A percentile compares a stretch with the other conserved stretches of the same genome.
These are phyloP conservation scores for Aureobasidium musti DNA, from an alignment of 2,329 filamentous ascomycete genomes.

Conservation along the genomic window DNA sequence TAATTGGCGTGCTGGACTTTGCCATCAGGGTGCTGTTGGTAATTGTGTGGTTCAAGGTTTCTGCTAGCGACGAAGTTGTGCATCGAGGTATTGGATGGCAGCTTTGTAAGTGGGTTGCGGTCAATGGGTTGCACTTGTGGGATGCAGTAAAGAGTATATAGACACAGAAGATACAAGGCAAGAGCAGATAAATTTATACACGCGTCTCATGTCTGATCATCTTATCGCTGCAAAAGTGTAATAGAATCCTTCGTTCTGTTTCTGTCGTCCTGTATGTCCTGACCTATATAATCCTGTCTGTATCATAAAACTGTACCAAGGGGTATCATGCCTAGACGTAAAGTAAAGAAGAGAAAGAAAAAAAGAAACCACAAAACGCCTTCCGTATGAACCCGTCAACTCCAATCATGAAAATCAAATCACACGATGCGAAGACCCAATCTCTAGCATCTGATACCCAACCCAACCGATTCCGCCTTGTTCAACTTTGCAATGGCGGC, in stretches of 20 bases:
- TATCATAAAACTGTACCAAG: background rate
- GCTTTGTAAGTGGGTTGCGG: background rate
- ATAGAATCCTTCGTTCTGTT: background rate
- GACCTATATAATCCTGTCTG: background rate
- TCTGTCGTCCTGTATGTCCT: background rate
- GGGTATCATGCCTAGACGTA: conserved; percentile 13
- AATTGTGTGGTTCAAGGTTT: background rate
- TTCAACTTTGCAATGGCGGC: background rate
- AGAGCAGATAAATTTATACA: background rate
- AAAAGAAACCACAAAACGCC: background rate
- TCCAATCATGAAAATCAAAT: background rate
- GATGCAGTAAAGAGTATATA: background rate
- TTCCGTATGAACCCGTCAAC: background rate
- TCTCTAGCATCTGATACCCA: conserved; percentile 18
- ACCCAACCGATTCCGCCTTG: background rate
- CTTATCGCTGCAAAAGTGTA: background rate
- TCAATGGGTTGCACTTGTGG: conserved; percentile 10
- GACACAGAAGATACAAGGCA: background rate
- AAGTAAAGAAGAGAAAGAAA: background rate
- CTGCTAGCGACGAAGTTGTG: background rate
- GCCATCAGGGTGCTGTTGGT: background rate
- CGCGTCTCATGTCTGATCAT: no score
- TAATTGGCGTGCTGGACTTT: conserved; percentile 21
- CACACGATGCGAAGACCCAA: background rate
- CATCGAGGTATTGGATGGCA: background rate